Percentiles rank a stretch among this genome's conserved stretches.
phyloP scores from a whole-genome alignment of 352 stramenopile genomes.

The Globisporangium nunn region DNA sequence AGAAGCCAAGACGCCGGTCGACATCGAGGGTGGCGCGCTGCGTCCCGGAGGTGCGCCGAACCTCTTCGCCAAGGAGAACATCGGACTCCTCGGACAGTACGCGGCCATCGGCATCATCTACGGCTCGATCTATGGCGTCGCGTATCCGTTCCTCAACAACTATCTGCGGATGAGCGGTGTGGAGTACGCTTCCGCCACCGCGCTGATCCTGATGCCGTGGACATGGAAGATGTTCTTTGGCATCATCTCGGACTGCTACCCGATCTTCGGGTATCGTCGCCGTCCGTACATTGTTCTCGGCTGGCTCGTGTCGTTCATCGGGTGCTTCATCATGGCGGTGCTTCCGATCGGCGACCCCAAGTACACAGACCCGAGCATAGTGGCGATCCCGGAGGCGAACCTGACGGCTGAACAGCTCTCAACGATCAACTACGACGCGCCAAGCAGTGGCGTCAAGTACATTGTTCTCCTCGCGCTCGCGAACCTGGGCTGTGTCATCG shows the following conservation, averaged over 20 bases:
- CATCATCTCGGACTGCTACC: slow-evolving; percentile 32
- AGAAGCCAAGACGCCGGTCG: slow-evolving; percentile 18
- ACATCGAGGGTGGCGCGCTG: slow-evolving; percentile 31
- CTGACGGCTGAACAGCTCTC: slow-evolving; percentile 34
- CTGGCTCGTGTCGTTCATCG: slow-evolving; percentile 28
- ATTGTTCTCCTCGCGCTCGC: slow-evolving; percentile 41
- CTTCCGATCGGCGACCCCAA: slow-evolving; percentile 43
- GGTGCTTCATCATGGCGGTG: slow-evolving; percentile 29
- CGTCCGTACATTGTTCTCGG: slow-evolving; percentile 56
- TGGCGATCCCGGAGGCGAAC: slow-evolving; percentile 18
- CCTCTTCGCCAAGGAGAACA: slow-evolving; percentile 29
- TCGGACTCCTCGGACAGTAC: slow-evolving; percentile 46
- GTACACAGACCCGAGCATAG: slow-evolving; percentile 37
- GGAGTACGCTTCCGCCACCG: slow-evolving; percentile 19
- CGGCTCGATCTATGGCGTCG: slow-evolving; percentile 26
- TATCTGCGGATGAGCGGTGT: slow-evolving; percentile 46
- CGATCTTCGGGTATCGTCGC: slow-evolving; percentile 33
- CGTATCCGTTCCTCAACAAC: slow-evolving; percentile 47
- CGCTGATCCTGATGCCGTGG: slow-evolving; percentile 39
- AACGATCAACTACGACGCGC: slow-evolving; percentile 41
- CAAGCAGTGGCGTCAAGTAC: slow-evolving; percentile 35
- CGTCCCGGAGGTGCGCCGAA: slow-evolving; percentile 23
- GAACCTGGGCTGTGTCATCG: slow-evolving; percentile 48
- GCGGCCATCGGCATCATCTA: slow-evolving; percentile 40
- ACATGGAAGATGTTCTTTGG: slow-evolving; percentile 49